Percentiles rank a stretch among this genome's conserved stretches.
These are phyloP conservation scores for Wickerhamomyces sp. DNA, from an alignment of 1,139 yeast genomes.

Conservation along the genomic window DNA sequence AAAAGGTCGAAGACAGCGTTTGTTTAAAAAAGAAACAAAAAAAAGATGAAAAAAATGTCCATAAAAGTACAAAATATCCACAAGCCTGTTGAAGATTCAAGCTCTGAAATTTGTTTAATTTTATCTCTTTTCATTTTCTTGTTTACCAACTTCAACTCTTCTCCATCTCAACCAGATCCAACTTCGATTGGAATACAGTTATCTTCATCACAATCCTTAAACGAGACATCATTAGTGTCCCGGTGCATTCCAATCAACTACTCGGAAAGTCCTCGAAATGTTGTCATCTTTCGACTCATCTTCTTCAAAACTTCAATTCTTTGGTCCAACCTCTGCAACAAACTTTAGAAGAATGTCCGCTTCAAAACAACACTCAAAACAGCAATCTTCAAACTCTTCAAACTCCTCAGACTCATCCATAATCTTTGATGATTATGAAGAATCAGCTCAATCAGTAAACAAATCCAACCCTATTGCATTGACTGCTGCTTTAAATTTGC, in stretches of 20 bases:
- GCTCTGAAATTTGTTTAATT: neutral
- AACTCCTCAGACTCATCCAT: slow-evolving; percentile 18
- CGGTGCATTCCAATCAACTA: neutral
- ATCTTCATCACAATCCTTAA: no score
- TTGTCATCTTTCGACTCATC: slow-evolving; percentile 14
- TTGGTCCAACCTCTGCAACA: slow-evolving; percentile 12
- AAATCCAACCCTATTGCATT: slow-evolving; percentile 10
- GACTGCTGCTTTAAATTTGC: slow-evolving; percentile 12
- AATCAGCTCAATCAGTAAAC: slow-evolving; percentile 4
- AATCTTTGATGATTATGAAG: slow-evolving; percentile 18
- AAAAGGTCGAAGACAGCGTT: neutral
- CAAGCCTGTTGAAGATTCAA: neutral
- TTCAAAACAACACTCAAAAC: slow-evolving; percentile 6
- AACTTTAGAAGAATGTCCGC: slow-evolving; percentile 17
- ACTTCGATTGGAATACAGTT: no score
- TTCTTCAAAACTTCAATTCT: slow-evolving; percentile 12
- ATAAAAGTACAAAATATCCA: neutral
- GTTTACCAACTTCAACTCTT: slow-evolving; percentile 3
- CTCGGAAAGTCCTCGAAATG: slow-evolving; percentile 5
- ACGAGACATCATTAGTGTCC: neutral
- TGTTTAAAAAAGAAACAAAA: neutral
- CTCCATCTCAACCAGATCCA: no score
- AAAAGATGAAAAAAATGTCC: neutral
- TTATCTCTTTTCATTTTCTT: neutral
- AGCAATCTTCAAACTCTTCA: slow-evolving; percentile 5